Evolutionary conservation across 139 green algal genomes (phyloP).

Genomic region (Picochlorum costavermella): DNA sequence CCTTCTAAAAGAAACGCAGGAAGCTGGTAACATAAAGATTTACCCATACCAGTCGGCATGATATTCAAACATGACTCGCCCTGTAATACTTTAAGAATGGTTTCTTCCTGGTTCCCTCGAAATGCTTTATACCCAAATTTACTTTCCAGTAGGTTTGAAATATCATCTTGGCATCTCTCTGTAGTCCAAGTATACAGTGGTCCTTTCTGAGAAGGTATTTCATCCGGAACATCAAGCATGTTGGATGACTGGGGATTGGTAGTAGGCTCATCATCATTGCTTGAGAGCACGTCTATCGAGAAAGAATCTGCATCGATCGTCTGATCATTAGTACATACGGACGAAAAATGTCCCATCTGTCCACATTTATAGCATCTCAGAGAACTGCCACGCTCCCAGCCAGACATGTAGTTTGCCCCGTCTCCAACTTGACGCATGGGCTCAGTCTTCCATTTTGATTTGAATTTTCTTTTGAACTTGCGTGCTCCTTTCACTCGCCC

Average conservation of each 20-base stretch:
- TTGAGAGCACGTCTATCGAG: background rate
- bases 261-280: background rate
- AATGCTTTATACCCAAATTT: conserved; percentile 58
- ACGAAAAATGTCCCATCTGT: conserved; percentile 32
- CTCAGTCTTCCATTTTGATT: background rate
- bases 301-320: conserved; percentile 3
- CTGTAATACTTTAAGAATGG: conserved; percentile 57
- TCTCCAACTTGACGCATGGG: conserved; percentile 36
- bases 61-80: conserved; percentile 66
- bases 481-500: background rate
- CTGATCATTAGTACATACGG: conserved; percentile 22
- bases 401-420: conserved; percentile 39
- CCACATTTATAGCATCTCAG: conserved; percentile 45
- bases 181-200: background rate
- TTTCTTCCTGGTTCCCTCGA: conserved; percentile 64
- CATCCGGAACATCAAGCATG: no score
- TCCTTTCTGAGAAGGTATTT: no score
- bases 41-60: conserved; percentile 84
- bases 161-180: conserved; percentile 31
- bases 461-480: background rate
- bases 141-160: conserved; percentile 31
- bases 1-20: conserved; percentile 72
- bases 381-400: conserved; percentile 20
- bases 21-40: conserved; percentile 88
- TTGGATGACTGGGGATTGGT: no score